A percentile compares a stretch with the other conserved stretches of the same genome.
Conservation (phyloP, 2,329 filamentous ascomycete species). For the Cercospora nicotianae region DNA sequence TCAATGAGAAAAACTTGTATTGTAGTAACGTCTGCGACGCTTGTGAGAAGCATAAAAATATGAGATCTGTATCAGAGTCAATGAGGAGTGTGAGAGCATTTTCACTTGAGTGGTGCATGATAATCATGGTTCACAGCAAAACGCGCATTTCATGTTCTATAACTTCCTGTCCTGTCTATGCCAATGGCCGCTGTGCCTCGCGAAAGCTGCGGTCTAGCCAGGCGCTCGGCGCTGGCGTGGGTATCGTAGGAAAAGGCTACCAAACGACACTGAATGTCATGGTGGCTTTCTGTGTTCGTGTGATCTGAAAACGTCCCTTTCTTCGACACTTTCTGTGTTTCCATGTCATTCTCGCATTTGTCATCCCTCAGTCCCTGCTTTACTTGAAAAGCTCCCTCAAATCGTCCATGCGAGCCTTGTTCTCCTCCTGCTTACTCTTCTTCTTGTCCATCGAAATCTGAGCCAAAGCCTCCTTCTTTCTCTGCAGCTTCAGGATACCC, state of each 20-base stretch:
- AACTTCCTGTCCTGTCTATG: background rate
- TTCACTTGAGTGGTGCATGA: background rate
- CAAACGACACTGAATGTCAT: background rate
- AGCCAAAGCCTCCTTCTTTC: slow-evolving; percentile 89
- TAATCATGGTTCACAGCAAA: background rate
- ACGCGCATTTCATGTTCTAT: background rate
- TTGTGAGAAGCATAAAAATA: background rate
- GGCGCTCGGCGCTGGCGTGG: background rate
- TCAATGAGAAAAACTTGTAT: slow-evolving; percentile 3
- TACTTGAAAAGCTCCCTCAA: slow-evolving; percentile 58
- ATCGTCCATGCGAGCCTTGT: slow-evolving; percentile 64
- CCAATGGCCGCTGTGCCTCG: background rate
- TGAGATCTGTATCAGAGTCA: background rate
- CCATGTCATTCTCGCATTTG: background rate
- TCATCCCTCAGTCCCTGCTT: background rate
- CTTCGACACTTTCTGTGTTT: background rate
- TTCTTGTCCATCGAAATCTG: slow-evolving; percentile 72
- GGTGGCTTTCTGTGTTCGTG: background rate
- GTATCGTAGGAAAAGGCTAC: background rate
- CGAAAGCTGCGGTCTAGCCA: background rate
- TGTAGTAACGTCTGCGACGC: slow-evolving; percentile 8
- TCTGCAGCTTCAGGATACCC: slow-evolving; percentile 84
- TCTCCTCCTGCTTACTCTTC: slow-evolving; percentile 62
- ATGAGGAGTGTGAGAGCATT: background rate
- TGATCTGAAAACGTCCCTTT: background rate